Evolutionary conservation across 208 protist genomes (phyloP).

Genomic region (Crithidia thermophila): DNA sequence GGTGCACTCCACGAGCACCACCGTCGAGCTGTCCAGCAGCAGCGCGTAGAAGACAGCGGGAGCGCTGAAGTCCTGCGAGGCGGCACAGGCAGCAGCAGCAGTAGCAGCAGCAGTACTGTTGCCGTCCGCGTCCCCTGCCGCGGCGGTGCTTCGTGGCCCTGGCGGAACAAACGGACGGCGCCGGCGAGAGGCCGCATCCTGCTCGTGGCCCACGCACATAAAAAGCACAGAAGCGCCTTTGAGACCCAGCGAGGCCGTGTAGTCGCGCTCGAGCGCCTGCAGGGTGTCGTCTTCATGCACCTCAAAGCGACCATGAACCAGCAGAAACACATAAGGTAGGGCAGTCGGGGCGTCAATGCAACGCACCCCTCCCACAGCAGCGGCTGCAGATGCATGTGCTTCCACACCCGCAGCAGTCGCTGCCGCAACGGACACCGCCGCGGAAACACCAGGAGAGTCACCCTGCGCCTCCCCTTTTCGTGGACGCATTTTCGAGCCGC

Average conservation of each 20-base stretch:
- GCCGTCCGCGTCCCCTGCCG: neutral
- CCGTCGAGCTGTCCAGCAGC: conserved; percentile 4
- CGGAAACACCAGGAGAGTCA: no score
- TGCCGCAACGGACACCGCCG: neutral
- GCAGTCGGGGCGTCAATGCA: conserved; percentile 1
- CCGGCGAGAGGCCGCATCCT: conserved; percentile 1
- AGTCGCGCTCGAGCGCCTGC: conserved; percentile 2
- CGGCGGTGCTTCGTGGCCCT: neutral
- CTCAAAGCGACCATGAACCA: conserved; percentile 11
- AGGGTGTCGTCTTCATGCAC: conserved; percentile 24
- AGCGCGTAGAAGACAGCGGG: conserved; percentile 15
- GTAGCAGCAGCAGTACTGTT: neutral
- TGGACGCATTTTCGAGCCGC: neutral
- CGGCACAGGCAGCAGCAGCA: no score
- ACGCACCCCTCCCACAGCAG: conserved; percentile 2
- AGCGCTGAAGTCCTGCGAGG: neutral
- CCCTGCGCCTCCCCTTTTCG: neutral
- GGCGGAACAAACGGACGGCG: neutral
- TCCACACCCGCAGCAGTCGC: neutral
- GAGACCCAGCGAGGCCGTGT: conserved; percentile 4
- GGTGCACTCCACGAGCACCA: conserved; percentile 21
- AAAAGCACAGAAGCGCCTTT: conserved; percentile 1
- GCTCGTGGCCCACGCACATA: conserved; percentile 18
- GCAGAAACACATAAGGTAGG: conserved; percentile 18
- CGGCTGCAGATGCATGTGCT: neutral